Base-by-base conservation (phyloP, 495 filamentous ascomycete species). In the Hypoxylon cercidicola region DNA sequence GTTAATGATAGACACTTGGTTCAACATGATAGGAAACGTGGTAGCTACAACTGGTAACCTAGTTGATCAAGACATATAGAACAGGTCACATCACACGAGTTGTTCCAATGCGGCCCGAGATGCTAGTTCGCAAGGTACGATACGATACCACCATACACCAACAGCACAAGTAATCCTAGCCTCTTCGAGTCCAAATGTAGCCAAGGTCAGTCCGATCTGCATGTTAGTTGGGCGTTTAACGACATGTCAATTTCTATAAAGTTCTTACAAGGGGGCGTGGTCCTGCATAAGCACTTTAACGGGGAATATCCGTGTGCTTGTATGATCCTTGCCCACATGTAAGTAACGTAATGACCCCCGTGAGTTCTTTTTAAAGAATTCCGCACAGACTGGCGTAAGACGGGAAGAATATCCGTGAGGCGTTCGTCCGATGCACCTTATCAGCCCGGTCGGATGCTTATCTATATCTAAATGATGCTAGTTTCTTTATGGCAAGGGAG, bases 341-440 rank as follows among this genome's bases (percentile, higher is more conserved):
- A 44, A 13, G 46, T 60, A 47, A 51, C 35, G 16, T 32, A 35
- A 16, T 9, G 18, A 49, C 46, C 37, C 37, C 20, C 39, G 40
- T 39, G 28, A 60, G 16, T 43, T 52, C 37, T 52, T 52, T 52
- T 46, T 45, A 45, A 23, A 52, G 47, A 34, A 39, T 5, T 28
- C 28, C 15, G 28, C 28, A 39, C 50, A 16, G 45, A 52, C 48
- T 19, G 57, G 30, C 39, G 43, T 18, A 10, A 13, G 18, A 45
- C 43, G 19, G 12, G 43, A 9, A 21, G 43, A 13, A n/a, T 8
- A 10, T 53, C 48, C 48, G 41, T 60, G 57, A 47, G 49, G 50
- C 41, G 57, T 53, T 60, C 57, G n/a, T 52, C 48, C 40, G 39
- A 53, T 53, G 19, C 40, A 15, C 12, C 37, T 52, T 15, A 18